Evolutionary conservation across 208 protist genomes (phyloP).

Genomic region (Leishmania tarentolae): DNA sequence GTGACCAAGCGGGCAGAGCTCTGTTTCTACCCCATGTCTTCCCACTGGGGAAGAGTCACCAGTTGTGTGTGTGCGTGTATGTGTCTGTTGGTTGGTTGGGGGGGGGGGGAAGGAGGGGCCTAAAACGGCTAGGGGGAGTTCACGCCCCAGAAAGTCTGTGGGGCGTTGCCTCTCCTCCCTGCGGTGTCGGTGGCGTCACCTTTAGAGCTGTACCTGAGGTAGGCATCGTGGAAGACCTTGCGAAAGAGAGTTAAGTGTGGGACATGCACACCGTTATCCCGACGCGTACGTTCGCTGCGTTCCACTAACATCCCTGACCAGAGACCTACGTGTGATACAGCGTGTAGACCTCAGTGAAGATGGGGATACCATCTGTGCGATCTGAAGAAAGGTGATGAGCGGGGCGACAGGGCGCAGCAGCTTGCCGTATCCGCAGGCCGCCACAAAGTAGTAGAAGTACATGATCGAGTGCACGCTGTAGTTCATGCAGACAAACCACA

Average conservation of each 20-base stretch:
- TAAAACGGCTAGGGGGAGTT: too few species aligned
- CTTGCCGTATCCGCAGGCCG: conserved; percentile 55
- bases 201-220: conserved; percentile 37
- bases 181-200: not conserved
- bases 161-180: not conserved
- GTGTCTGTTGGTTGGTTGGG: too few species aligned
- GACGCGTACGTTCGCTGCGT: conserved; percentile 57
- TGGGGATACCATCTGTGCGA: conserved; percentile 94
- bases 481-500: conserved; percentile 94
- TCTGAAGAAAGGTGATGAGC: conserved; percentile 87
- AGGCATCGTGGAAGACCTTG: conserved; percentile 82
- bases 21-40: too few species aligned
- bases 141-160: too few species aligned
- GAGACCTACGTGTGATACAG: conserved; percentile 50
- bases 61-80: too few species aligned
- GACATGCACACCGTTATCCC: conserved; percentile 91
- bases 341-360: conserved; percentile 51
- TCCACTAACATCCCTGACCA: conserved; percentile 56
- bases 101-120: too few species aligned
- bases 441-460: conserved; percentile 95
- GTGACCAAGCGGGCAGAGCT: too few species aligned
- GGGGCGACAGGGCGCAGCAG: conserved; percentile 76
- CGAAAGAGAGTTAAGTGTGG: conserved; percentile 94
- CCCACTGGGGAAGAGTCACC: too few species aligned
- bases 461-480: conserved; percentile 94